phyloP scores from a whole-genome alignment of 257 asterid species.

The Linderniella brevidens region DNA sequence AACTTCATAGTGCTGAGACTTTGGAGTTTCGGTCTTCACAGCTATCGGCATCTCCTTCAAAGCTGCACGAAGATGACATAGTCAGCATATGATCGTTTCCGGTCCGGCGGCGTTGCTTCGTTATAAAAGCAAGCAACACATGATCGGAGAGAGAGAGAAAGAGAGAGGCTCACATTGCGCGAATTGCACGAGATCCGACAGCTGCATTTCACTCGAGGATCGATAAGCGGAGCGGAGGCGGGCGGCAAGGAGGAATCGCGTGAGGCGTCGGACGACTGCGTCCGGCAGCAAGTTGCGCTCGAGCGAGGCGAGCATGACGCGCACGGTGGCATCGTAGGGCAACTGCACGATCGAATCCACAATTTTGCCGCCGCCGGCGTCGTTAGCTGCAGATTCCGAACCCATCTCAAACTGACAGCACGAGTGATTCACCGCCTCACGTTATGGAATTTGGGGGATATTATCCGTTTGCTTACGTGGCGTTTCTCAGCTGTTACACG shows the following conservation, averaged over 20 bases:
- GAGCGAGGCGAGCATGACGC: conserved; percentile 51
- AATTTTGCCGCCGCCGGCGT: conserved; percentile 15
- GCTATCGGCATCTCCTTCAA: conserved; percentile 83
- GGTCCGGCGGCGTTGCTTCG: too few relatives aligned
- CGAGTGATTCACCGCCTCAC: too few relatives aligned
- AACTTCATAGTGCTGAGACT: conserved; percentile 75
- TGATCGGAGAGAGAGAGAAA: background rate
- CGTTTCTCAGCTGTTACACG: too few relatives aligned
- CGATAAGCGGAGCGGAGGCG: conserved; percentile 75
- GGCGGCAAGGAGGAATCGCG: conserved; percentile 48
- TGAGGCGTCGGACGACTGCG: conserved; percentile 61
- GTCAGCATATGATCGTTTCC: too few relatives aligned
- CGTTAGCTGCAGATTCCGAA: conserved; percentile 11
- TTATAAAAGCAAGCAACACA: too few relatives aligned
- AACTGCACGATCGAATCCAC: conserved; percentile 27
- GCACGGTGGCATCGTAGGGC: conserved; percentile 64
- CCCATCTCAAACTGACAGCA: too few relatives aligned
- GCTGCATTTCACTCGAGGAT: conserved; percentile 39
- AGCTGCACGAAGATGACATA: conserved; percentile 28
- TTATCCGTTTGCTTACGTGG: too few relatives aligned
- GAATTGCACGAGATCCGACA: conserved; percentile 44
- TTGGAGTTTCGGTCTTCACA: conserved; percentile 57
- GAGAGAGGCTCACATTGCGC: conserved; percentile 27
- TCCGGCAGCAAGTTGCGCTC: conserved; percentile 84
- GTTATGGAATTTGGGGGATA: too few relatives aligned